Evolutionary conservation across 164 flowering plant genomes (phyloP).

Genomic region (Dillenia suffruticosa): DNA sequence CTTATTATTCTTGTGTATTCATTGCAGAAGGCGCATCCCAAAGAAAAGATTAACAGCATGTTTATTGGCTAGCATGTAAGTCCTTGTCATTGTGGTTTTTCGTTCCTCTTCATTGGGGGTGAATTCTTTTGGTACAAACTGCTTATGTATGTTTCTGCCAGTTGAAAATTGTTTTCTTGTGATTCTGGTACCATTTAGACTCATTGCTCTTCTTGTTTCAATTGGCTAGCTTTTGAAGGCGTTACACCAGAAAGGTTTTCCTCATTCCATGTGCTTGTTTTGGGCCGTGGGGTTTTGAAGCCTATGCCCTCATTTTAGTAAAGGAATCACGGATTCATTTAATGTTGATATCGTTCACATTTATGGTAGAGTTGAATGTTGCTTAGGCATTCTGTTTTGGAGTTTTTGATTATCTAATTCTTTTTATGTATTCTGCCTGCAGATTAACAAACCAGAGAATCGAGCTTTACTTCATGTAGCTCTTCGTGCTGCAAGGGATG

Average conservation of each 20-base stretch:
- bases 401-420: background rate
- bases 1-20: conserved; percentile 1
- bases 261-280: too few species aligned
- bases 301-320: too few species aligned
- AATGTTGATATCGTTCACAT: too few species aligned
- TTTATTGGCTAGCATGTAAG: conserved; percentile 79
- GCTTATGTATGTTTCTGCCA: background rate
- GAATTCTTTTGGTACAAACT: background rate
- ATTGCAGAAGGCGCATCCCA: conserved; percentile 74
- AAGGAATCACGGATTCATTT: too few species aligned
- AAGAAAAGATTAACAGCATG: conserved; percentile 77
- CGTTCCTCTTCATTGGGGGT: too few species aligned
- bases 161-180: background rate
- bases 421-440: conserved; percentile 9
- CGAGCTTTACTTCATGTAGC: conserved; percentile 98
- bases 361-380: background rate
- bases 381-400: background rate
- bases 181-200: too few species aligned
- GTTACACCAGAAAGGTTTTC: too few species aligned
- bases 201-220: too few species aligned
- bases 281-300: too few species aligned
- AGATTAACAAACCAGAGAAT: conserved; percentile 91
- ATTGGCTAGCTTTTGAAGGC: too few species aligned
- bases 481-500: conserved; percentile 82
- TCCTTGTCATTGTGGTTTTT: background rate